Evolutionary conservation across 768 basidiomycete genomes (phyloP), one percentile per base, ranked within the genome.

Genomic region (Lanmaoa pseudosensibilis): DNA sequence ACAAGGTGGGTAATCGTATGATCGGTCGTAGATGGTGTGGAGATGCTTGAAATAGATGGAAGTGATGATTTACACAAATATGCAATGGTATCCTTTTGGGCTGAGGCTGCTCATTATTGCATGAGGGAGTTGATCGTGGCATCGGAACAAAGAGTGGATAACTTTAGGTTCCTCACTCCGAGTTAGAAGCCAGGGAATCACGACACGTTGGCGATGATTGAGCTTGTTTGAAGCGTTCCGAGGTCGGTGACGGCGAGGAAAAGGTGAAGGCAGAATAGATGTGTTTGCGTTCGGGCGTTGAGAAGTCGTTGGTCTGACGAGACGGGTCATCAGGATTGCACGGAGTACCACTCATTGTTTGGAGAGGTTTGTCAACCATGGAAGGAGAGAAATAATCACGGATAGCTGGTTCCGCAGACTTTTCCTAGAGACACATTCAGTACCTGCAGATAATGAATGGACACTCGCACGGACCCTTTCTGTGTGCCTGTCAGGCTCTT

Each of bases 181-280:
- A 65, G 56, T 52, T 56, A 34, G 65, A 59, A 54, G 54, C 52
- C 4, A 45, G 46, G 38, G 46, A 57, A 51, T 60, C 71, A 64
- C 58, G 69, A 62, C 45, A 55, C 54, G 66, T 67, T 65, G 64
- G 69, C 55, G 57, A 73, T 38, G 74, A 72, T 34, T 70, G 75
- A 21, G 72, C 69, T 66, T 78, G 75, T 64, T 72, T 79, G 72
- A 80, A 80, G 53, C 84, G 83, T 55, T 81, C 74, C 50, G 80
- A 78, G 1, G 82, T 76, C 11, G 82, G 83, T 2, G 86, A 86
- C 8, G 90, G 90, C 1, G 88, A 86, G 16, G 84, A 80, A 74
- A 92, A 92, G 4, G 89, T 91, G 68, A 92, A 92, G 5, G 87
- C 79, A 21, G 87, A 78, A 68, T 88, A 89, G 57, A 85, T 85